phyloP scores from a whole-genome alignment of 768 basidiomycete species.

The Amylocystis lapponica region DNA sequence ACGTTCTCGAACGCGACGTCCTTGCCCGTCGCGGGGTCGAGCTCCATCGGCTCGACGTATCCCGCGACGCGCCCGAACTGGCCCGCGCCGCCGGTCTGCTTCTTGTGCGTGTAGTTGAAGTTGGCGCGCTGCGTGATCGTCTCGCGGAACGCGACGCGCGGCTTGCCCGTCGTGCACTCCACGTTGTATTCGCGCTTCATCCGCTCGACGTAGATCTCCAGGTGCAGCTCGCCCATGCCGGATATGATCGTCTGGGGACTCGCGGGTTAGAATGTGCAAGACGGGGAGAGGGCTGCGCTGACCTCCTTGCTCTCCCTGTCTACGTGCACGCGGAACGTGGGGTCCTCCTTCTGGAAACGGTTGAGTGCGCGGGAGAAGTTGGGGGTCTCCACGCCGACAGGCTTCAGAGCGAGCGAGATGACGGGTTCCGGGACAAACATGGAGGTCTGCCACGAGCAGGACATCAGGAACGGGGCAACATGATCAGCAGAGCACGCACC shows the following conservation, averaged over 20 bases:
- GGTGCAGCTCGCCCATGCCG: conserved; percentile 98
- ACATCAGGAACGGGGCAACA: background rate
- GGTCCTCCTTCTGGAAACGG: conserved; percentile 98
- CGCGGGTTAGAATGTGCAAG: background rate
- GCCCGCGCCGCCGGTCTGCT: conserved; percentile 95
- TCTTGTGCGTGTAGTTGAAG: conserved; percentile 94
- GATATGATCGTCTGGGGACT: conserved; percentile 86
- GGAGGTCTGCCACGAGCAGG: conserved; percentile 55
- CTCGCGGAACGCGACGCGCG: conserved; percentile 94
- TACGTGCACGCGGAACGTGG: conserved; percentile 96
- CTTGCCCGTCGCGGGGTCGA: conserved; percentile 70
- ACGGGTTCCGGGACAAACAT: conserved; percentile 99
- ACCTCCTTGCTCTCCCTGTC: conserved; percentile 94
- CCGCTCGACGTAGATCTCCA: conserved; percentile 98
- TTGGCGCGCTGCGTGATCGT: conserved; percentile 78
- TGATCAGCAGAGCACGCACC: conserved; percentile 38
- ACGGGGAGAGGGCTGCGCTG: conserved; percentile 6
- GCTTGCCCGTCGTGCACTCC: conserved; percentile 89
- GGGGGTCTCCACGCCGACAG: conserved; percentile 87
- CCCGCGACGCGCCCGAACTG: conserved; percentile 95
- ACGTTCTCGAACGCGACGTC: conserved; percentile 79
- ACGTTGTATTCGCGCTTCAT: conserved; percentile 98
- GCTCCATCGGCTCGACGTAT: conserved; percentile 82
- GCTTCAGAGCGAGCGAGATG: conserved; percentile 91
- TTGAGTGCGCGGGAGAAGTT: conserved; percentile 96